These are phyloP conservation scores for Keithomyces neogunnii DNA, from an alignment of 2,329 filamentous ascomycete genomes.

Conservation along the genomic window DNA sequence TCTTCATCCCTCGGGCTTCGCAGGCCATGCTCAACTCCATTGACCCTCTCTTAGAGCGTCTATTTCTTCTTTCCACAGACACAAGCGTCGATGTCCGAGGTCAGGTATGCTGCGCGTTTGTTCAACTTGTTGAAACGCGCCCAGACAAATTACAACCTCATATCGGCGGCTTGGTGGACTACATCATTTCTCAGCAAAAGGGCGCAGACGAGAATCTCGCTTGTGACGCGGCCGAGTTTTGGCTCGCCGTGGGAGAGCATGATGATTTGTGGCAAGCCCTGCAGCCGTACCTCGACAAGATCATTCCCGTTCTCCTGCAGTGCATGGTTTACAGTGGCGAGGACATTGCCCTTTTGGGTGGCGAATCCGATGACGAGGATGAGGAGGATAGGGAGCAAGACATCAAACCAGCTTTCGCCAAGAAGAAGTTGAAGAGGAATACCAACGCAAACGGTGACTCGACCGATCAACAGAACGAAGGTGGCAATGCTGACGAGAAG, in stretches of 20 bases:
- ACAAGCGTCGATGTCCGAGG: conserved; percentile 73
- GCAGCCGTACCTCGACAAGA: conserved; percentile 69
- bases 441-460: conserved; percentile 44
- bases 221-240: conserved; percentile 94
- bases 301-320: conserved; percentile 82
- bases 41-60: conserved; percentile 70
- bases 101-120: conserved; percentile 89
- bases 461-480: not conserved
- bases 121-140: conserved; percentile 81
- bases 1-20: conserved; percentile 81
- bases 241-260: conserved; percentile 89
- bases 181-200: conserved; percentile 84
- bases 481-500: conserved; percentile 42
- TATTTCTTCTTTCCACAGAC: conserved; percentile 77
- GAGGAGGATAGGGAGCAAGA: conserved; percentile 85
- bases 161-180: conserved; percentile 80
- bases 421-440: conserved; percentile 50
- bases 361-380: conserved; percentile 81
- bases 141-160: conserved; percentile 88
- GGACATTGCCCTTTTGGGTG: conserved; percentile 77
- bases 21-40: conserved; percentile 74
- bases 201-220: conserved; percentile 83
- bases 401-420: conserved; percentile 87
- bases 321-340: conserved; percentile 97
- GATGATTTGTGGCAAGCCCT: conserved; percentile 68